These are phyloP conservation scores for Artemisia annua DNA, from an alignment of 129 eudicot genomes.

Conservation along the genomic window DNA sequence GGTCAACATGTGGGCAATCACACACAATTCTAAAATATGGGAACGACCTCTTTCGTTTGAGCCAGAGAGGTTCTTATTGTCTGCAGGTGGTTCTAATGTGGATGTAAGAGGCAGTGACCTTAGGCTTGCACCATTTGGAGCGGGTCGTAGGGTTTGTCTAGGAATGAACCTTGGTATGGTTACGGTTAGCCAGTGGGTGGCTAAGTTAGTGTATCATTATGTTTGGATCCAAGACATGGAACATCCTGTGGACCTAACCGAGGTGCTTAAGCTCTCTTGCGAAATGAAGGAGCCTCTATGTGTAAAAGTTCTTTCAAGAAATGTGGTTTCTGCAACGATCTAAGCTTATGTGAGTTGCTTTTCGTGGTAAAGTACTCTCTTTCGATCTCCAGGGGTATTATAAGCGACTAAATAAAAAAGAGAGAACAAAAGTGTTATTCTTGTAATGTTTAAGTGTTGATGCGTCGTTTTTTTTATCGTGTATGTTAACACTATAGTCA, in stretches of 20 bases:
- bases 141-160: conserved; percentile 67
- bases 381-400: conserved; percentile 16
- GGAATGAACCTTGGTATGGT: conserved; percentile 61
- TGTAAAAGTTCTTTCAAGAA: conserved; percentile 36
- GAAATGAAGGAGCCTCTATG: conserved; percentile 63
- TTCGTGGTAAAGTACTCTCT: conserved; percentile 18
- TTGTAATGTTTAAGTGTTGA: neutral
- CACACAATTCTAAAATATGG: conserved; percentile 50
- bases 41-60: conserved; percentile 36
- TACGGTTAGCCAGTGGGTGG: conserved; percentile 61
- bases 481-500: conserved; percentile 9
- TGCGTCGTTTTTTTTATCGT: neutral
- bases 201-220: conserved; percentile 43
- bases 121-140: conserved; percentile 73
- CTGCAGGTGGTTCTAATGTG: conserved; percentile 22
- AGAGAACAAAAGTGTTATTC: conserved; percentile 15
- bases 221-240: conserved; percentile 38
- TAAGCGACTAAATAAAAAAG: conserved; percentile 23
- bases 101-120: conserved; percentile 57
- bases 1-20: conserved; percentile 83
- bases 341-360: conserved; percentile 8
- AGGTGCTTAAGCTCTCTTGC: conserved; percentile 57
- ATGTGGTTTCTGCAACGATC: conserved; percentile 19
- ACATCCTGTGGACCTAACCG: conserved; percentile 47
- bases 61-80: conserved; percentile 47